Conservation (phyloP, 768 basidiomycete genomes). For the Udeniomyces megalosporus region DNA sequence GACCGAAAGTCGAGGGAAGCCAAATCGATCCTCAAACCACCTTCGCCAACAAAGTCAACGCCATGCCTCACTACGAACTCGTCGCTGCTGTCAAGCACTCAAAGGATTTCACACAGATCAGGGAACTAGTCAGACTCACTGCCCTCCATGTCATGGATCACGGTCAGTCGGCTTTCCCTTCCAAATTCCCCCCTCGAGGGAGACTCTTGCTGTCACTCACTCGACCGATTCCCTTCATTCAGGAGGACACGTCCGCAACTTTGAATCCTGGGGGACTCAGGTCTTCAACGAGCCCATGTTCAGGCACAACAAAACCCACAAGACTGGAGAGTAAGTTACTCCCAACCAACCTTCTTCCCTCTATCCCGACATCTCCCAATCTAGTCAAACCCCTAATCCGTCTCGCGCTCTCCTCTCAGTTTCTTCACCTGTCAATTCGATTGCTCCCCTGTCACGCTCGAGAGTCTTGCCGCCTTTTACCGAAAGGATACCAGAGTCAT, state of each 20-base stretch:
- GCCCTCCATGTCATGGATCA: constrained; percentile 15
- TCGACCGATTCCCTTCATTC: background rate
- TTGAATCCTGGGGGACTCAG: constrained; percentile 15
- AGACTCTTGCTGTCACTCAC: too few relatives aligned
- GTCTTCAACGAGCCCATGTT: constrained; percentile 9
- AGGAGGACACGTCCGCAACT: constrained; percentile 11
- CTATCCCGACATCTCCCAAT: too few relatives aligned
- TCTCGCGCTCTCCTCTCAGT: background rate
- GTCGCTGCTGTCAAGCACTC: constrained; percentile 9
- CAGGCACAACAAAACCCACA: constrained; percentile 10
- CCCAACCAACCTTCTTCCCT: background rate
- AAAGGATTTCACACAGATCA: constrained; percentile 2
- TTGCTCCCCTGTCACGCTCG: constrained; percentile 13
- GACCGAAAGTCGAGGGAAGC: too few relatives aligned
- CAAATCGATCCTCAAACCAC: too few relatives aligned
- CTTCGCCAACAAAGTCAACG: too few relatives aligned
- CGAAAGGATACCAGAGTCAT: constrained; percentile 6
- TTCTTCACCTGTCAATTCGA: constrained; percentile 13
- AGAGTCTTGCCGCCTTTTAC: constrained; percentile 1
- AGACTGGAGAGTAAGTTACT: constrained; percentile 10
- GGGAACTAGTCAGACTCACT: constrained; percentile 11
- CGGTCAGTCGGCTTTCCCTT: background rate
- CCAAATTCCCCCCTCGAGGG: too few relatives aligned
- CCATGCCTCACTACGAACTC: constrained; percentile 15
- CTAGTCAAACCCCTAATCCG: too few relatives aligned